A percentile compares a stretch with the other conserved stretches of the same genome.
Conservation (phyloP, 1,284 basidiomycete species). For the Apiotrichum porosum region DNA sequence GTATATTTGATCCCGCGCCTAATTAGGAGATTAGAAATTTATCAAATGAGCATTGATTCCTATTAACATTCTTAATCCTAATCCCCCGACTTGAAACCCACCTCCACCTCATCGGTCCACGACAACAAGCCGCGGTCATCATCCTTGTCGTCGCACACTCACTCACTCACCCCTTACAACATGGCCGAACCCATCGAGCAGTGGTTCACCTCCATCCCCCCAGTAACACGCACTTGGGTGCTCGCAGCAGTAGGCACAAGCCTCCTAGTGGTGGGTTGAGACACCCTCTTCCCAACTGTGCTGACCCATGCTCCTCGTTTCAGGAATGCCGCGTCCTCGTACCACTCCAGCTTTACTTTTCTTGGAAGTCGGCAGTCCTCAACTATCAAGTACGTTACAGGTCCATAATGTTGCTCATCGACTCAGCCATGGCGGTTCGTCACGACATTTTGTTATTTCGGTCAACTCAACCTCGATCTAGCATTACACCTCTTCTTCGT, state of each 20-base stretch:
- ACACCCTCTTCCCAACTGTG: not conserved
- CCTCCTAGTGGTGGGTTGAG: constrained; percentile 71
- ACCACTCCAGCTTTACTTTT: constrained; percentile 86
- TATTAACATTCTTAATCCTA: not conserved
- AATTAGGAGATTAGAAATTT: too few species aligned
- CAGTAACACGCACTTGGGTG: constrained; percentile 79
- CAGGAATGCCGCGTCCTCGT: constrained; percentile 89
- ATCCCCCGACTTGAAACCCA: not conserved
- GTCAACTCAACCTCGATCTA: constrained; percentile 86
- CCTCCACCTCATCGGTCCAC: not conserved
- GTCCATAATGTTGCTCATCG: not conserved
- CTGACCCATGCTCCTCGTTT: not conserved
- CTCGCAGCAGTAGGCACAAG: constrained; percentile 70
- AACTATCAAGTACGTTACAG: constrained; percentile 64
- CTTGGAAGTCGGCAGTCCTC: constrained; percentile 72
- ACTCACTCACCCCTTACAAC: not conserved
- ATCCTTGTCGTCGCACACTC: not conserved
- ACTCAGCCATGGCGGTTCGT: constrained; percentile 77
- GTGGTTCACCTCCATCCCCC: constrained; percentile 79
- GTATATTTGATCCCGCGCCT: too few species aligned
- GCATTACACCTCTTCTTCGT: constrained; percentile 98
- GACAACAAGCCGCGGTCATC: not conserved
- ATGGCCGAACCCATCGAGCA: constrained; percentile 41
- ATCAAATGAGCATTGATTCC: too few species aligned
- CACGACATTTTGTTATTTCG: constrained; percentile 96